Evolutionary conservation across 441 rosid genomes (phyloP).

Genomic region (California macrophylla): DNA sequence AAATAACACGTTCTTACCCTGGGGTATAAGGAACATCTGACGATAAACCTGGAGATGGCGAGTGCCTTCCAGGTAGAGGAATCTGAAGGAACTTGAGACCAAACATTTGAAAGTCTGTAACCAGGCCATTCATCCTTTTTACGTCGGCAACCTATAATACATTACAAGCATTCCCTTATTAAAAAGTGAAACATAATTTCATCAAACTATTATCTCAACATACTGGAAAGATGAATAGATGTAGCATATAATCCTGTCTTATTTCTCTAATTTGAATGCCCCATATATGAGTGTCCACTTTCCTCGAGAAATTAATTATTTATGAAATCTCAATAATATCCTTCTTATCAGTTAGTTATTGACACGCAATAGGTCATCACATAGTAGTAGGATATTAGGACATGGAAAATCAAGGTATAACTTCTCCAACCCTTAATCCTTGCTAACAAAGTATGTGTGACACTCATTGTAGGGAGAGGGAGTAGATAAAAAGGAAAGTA

Average conservation of each 20-base stretch:
- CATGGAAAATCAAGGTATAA: too few species aligned
- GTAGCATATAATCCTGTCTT: not conserved
- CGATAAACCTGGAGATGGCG: conserved; percentile 45
- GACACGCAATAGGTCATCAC: too few species aligned
- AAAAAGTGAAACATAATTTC: not conserved
- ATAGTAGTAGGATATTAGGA: too few species aligned
- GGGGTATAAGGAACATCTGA: conserved; percentile 5
- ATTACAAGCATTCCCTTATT: conserved; percentile 2
- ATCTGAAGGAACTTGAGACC: conserved; percentile 53
- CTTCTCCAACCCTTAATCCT: not conserved
- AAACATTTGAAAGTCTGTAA: conserved; percentile 67
- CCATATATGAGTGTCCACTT: not conserved
- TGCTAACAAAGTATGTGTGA: not conserved
- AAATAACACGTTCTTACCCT: conserved; percentile 27
- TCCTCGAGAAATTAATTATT: not conserved
- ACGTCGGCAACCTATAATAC: conserved; percentile 49
- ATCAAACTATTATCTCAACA: not conserved
- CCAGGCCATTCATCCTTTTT: conserved; percentile 55
- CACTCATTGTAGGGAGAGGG: not conserved
- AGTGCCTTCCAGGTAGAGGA: conserved; percentile 68
- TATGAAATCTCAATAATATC: too few species aligned
- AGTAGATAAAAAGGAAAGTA: too few species aligned
- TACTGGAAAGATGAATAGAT: not conserved
- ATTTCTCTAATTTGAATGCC: not conserved
- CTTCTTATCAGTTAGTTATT: not conserved